Conservation (phyloP, 2,329 filamentous ascomycete species). For the Tolypocladium guangdongense region DNA sequence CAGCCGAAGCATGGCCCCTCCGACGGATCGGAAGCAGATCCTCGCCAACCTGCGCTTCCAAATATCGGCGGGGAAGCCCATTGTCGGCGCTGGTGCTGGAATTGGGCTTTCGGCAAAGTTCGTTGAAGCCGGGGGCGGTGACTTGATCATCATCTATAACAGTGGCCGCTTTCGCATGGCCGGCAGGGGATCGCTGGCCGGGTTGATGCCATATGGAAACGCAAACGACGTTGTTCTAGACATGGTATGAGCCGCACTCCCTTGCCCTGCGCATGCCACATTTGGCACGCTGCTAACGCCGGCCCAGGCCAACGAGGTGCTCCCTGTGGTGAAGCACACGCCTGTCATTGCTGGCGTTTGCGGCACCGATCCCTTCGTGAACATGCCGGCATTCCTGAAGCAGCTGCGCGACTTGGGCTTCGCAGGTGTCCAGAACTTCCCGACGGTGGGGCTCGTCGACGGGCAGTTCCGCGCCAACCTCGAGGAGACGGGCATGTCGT, state of each 20-base stretch:
- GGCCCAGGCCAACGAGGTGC: conserved; percentile 47
- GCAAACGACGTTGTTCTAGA: conserved; percentile 60
- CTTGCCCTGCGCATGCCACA: no score
- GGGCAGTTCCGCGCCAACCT: conserved; percentile 55
- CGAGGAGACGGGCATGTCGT: conserved; percentile 64
- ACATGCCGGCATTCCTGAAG: conserved; percentile 47
- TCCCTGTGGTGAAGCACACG: conserved; percentile 51
- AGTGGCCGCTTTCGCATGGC: conserved; percentile 65
- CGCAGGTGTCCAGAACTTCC: conserved; percentile 62
- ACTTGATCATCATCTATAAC: conserved; percentile 65
- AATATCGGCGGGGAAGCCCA: conserved; percentile 42
- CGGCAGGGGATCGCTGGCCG: conserved; percentile 56
- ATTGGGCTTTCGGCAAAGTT: conserved; percentile 63
- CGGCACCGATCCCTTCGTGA: conserved; percentile 57
- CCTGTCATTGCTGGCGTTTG: conserved; percentile 63
- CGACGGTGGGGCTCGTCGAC: conserved; percentile 61
- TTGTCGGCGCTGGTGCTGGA: conserved; percentile 59
- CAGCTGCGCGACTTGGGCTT: conserved; percentile 54
- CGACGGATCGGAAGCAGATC: conserved; percentile 44
- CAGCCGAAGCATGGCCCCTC: conserved; percentile 31
- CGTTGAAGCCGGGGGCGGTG: conserved; percentile 55
- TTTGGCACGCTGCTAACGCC: neutral
- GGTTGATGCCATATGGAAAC: conserved; percentile 61
- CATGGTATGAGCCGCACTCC: conserved; percentile 35
- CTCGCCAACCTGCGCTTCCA: conserved; percentile 41